These are phyloP conservation scores for Hemileia vastatrix DNA, from an alignment of 1,284 basidiomycete genomes.

Conservation along the genomic window DNA sequence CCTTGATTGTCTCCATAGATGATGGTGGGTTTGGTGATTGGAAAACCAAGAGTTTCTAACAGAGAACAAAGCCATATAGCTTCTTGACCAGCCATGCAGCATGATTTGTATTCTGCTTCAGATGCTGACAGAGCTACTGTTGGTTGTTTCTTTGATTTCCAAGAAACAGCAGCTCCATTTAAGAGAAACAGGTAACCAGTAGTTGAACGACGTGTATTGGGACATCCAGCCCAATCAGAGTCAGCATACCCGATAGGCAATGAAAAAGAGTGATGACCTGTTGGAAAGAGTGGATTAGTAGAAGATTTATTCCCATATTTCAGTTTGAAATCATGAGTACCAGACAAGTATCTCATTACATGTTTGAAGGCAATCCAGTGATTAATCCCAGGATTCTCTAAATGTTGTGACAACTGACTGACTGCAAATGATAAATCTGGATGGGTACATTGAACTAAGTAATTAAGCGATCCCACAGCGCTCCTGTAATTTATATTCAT, in stretches of 20 bases:
- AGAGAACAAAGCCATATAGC: constrained; percentile 45
- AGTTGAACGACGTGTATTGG: constrained; percentile 40
- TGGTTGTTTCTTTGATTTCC: constrained; percentile 46
- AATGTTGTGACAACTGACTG: not conserved
- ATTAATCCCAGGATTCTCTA: not conserved
- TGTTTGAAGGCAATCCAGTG: not conserved
- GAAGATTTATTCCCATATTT: too few species aligned
- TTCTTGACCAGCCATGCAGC: constrained; percentile 49
- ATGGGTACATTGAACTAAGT: not conserved
- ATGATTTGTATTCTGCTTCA: constrained; percentile 49
- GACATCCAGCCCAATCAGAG: constrained; percentile 46
- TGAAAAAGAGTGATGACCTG: too few species aligned
- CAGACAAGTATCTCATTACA: not conserved
- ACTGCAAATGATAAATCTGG: not conserved
- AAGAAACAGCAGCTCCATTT: constrained; percentile 43
- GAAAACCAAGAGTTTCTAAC: constrained; percentile 30
- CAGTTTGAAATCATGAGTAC: too few species aligned
- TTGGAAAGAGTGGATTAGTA: too few species aligned
- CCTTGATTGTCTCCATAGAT: constrained; percentile 39
- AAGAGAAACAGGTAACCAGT: constrained; percentile 46
- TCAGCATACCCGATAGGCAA: too few species aligned
- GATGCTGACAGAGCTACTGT: constrained; percentile 44
- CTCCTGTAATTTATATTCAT: not conserved
- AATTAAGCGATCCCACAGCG: not conserved
- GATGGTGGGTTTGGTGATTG: constrained; percentile 17